Percentiles rank a stretch among this genome's conserved stretches.
Conservation (phyloP, 371 early-diverging fungal species). For the Apophysomyces ossiformis region DNA sequence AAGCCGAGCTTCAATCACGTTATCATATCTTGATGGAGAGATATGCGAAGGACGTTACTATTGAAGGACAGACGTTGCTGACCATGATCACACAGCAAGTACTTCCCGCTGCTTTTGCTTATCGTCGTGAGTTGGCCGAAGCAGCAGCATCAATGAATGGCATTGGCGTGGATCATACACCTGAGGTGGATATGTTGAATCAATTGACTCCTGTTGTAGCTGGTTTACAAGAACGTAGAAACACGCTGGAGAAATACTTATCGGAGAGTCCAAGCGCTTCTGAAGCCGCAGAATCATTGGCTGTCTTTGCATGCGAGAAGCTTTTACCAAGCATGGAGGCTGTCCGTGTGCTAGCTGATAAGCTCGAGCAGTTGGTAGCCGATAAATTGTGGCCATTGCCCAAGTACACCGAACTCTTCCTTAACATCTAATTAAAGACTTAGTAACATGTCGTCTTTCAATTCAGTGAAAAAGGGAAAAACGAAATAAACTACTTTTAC, state of each 20-base stretch:
- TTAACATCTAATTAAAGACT: slow-evolving; percentile 59
- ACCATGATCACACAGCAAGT: slow-evolving; percentile 83
- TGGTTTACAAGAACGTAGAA: slow-evolving; percentile 60
- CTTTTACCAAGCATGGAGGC: slow-evolving; percentile 76
- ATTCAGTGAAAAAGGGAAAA: not conserved
- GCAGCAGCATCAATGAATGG: slow-evolving; percentile 70
- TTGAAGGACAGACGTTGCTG: slow-evolving; percentile 92
- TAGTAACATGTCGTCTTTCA: not conserved
- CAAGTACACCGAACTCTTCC: slow-evolving; percentile 94
- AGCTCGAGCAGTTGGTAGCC: slow-evolving; percentile 77
- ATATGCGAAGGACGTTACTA: slow-evolving; percentile 93
- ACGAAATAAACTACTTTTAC: no score
- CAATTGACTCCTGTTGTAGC: slow-evolving; percentile 67
- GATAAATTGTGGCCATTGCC: slow-evolving; percentile 96
- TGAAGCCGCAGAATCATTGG: slow-evolving; percentile 69
- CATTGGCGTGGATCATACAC: slow-evolving; percentile 57
- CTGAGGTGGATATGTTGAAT: slow-evolving; percentile 77
- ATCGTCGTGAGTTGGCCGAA: slow-evolving; percentile 88
- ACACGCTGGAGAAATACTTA: slow-evolving; percentile 61
- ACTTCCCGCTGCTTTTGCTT: slow-evolving; percentile 86
- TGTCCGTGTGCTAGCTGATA: slow-evolving; percentile 77
- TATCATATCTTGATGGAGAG: slow-evolving; percentile 95
- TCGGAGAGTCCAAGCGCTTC: slow-evolving; percentile 56
- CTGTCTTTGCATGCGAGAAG: slow-evolving; percentile 58
- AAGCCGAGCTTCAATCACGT: slow-evolving; percentile 87